Conservation (phyloP, 257 asterid genomes). For the Nicotiana knightiana region DNA sequence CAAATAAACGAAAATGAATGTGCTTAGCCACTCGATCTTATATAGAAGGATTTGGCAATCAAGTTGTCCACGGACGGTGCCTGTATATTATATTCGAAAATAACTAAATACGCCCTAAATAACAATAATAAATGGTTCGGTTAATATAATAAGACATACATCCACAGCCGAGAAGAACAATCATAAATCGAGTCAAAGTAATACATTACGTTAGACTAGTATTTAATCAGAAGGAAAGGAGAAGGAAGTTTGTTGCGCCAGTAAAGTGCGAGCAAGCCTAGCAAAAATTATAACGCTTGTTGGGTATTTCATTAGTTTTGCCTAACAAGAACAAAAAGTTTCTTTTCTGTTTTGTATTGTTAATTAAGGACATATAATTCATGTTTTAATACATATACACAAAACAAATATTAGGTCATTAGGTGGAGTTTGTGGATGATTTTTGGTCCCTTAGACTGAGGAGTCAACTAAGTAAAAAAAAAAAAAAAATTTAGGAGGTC, state of each 20-base stretch:
- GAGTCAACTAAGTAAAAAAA: neutral
- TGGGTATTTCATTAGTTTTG: neutral
- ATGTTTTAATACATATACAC: neutral
- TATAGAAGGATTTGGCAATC: neutral
- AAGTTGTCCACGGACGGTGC: no score
- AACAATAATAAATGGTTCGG: no score
- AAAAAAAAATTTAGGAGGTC: neutral
- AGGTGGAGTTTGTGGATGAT: neutral
- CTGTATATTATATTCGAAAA: no score
- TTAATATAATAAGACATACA: no score
- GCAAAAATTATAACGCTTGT: neutral
- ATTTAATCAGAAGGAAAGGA: neutral
- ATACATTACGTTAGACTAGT: neutral
- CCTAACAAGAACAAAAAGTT: constrained; percentile 1
- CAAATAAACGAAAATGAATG: neutral
- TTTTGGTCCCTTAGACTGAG: neutral
- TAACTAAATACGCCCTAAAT: no score
- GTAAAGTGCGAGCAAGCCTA: neutral
- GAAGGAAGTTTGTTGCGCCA: neutral
- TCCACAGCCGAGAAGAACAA: no score
- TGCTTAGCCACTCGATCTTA: neutral
- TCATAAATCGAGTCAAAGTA: no score
- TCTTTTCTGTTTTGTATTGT: neutral
- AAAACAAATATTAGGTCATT: neutral
- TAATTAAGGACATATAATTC: neutral